Conservation (phyloP, 371 early-diverging fungal genomes). For the Homolaphlyctis polyrhiza region DNA sequence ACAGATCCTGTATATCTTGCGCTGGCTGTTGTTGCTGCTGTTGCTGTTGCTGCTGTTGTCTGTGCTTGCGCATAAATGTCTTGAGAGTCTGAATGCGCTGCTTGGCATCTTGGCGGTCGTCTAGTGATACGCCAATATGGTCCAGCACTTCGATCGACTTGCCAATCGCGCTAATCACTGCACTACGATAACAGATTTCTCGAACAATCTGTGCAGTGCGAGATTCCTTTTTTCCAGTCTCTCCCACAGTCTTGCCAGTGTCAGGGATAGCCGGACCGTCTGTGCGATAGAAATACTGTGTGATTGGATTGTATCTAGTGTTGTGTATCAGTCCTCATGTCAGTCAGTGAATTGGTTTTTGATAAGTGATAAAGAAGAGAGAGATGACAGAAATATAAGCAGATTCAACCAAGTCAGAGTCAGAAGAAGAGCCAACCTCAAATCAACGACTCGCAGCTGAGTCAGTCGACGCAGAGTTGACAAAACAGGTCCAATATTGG, state of each 20-base stretch:
- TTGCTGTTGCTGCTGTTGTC: background rate
- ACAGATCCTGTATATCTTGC: too few relatives aligned
- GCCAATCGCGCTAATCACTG: slow-evolving; percentile 6
- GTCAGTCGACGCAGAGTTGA: slow-evolving; percentile 3
- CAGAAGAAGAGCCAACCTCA: slow-evolving; percentile 14
- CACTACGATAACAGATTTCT: slow-evolving; percentile 18
- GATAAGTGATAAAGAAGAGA: too few relatives aligned
- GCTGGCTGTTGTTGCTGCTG: too few relatives aligned
- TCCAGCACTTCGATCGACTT: slow-evolving; percentile 10
- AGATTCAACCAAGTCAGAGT: background rate
- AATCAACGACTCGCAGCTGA: slow-evolving; percentile 15
- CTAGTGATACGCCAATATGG: background rate
- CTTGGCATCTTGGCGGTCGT: slow-evolving; percentile 2
- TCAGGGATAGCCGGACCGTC: background rate
- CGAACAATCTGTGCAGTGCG: slow-evolving; percentile 15
- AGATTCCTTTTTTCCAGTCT: slow-evolving; percentile 4
- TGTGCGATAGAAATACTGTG: slow-evolving; percentile 11
- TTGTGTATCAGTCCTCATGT: background rate
- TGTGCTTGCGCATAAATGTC: background rate
- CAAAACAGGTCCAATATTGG: slow-evolving; percentile 9
- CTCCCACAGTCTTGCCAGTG: slow-evolving; percentile 5
- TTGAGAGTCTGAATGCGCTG: slow-evolving; percentile 6
- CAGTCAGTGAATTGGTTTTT: background rate
- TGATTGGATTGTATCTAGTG: slow-evolving; percentile 19
- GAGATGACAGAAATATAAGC: background rate